phyloP scores from a whole-genome alignment of 331 rosid species.

The Saraca asoca region DNA sequence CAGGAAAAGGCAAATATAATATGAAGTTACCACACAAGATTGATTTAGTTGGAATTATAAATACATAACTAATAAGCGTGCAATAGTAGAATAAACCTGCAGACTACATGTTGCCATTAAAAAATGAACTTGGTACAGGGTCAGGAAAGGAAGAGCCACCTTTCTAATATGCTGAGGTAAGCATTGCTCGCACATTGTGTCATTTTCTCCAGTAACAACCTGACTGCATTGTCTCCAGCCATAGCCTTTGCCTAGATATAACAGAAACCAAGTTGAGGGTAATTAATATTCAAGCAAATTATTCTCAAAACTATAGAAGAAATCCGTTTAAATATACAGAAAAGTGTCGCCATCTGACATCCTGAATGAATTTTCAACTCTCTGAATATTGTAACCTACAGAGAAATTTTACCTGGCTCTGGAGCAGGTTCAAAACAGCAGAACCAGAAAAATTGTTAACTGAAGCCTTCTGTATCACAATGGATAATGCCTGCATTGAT shows the following conservation, averaged over 20 bases:
- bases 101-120: constrained; percentile 6
- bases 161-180: constrained; percentile 88
- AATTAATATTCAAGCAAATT: constrained; percentile 25
- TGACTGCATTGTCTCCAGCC: constrained; percentile 93
- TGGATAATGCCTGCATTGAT: constrained; percentile 80
- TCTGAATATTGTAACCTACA: neutral
- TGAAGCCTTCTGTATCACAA: constrained; percentile 75
- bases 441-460: constrained; percentile 78
- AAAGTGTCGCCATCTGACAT: neutral
- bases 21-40: neutral
- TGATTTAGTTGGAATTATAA: neutral
- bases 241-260: constrained; percentile 90
- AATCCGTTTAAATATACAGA: constrained; percentile 11
- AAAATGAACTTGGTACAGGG: constrained; percentile 19
- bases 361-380: neutral
- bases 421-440: constrained; percentile 90
- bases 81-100: neutral
- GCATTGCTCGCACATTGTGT: constrained; percentile 88
- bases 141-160: constrained; percentile 44
- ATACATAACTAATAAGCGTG: neutral
- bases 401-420: constrained; percentile 73
- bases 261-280: constrained; percentile 32
- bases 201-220: constrained; percentile 94
- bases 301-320: constrained; percentile 2
- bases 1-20: neutral